Conservation (phyloP, 1,139 yeast species). For the Debaryomycetaceae sp. region DNA sequence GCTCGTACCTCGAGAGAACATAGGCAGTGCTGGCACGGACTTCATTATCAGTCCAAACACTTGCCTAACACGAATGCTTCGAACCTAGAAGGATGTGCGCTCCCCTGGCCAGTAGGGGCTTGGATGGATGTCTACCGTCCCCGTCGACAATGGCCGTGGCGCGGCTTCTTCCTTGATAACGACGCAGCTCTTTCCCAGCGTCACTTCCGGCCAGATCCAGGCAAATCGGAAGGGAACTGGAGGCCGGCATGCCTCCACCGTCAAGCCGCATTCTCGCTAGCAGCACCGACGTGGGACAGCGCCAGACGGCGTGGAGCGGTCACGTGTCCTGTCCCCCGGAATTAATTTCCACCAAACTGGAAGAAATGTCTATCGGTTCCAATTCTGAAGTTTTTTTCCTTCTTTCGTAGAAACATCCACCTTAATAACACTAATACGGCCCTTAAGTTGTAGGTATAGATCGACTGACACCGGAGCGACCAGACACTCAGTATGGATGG, state of each 20-base stretch:
- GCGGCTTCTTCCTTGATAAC: too few relatives aligned
- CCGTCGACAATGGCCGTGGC: too few relatives aligned
- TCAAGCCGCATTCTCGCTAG: too few relatives aligned
- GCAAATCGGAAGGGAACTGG: too few relatives aligned
- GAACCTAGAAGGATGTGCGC: neutral
- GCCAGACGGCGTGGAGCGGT: too few relatives aligned
- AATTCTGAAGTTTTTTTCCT: neutral
- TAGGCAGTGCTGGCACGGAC: neutral
- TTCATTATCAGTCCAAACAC: neutral
- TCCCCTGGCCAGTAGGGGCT: too few relatives aligned
- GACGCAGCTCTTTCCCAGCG: too few relatives aligned
- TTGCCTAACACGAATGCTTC: neutral
- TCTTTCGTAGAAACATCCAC: neutral
- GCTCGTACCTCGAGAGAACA: neutral
- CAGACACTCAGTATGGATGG: constrained; percentile 15
- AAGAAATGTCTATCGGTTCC: neutral
- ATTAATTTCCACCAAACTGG: neutral
- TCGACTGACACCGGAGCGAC: neutral
- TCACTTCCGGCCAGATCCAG: too few relatives aligned
- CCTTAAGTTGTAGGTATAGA: neutral
- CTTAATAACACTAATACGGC: neutral
- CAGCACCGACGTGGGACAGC: too few relatives aligned
- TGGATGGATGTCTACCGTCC: too few relatives aligned
- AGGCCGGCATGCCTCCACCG: too few relatives aligned
- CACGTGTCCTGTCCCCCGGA: neutral